Evolutionary conservation across 331 rosid genomes (phyloP), one percentile per base, ranked within the genome.

Genomic region (Malus hybrid): DNA sequence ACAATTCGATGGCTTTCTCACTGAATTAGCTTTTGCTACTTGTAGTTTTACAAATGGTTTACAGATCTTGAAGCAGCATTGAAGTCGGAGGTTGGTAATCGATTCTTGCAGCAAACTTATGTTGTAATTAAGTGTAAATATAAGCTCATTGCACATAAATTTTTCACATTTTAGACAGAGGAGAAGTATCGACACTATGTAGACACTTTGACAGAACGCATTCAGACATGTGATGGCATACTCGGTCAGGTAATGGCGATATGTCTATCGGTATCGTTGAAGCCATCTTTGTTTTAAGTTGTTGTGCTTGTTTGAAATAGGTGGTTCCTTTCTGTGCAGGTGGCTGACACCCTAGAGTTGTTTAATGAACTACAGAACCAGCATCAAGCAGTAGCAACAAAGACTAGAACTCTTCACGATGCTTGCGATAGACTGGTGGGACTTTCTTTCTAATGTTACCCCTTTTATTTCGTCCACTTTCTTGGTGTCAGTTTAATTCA

Each of bases 361-460:
- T 92, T 92, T 83, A 89, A 90, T 28, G 97, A 90, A 34, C 82
- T 95, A 64, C 97, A 95, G 61, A 77, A 87, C 86, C 97, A 95
- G 85, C 99, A 95, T 85, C 93, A 90, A 76, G 97, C 97, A 32
- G 97, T 95, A 27, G 96, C 97, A 73, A 92, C 93, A 24, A 95
- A 92, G 92, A 95, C 99, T 39, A 92, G 90, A 87, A 95, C 99
- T 2, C 97, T 95, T 70, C 99, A 95, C 74, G 99, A 92, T 83
- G 99, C 99, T 5, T 94, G 99, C 66, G 99, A 95, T 52, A 82
- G 96, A 74, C 71, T 95, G 93, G 99, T 92, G 68, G 61, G 87
- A 28, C 76, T 82, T 81, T 73, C 67, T 77, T 71, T 71, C 76
- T 48, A 22, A 24, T 76, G 20, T 7, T 7, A 13, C 27, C 71